phyloP scores from a whole-genome alignment of 306 rosid genomes.

The Begonia fuchsioides region DNA sequence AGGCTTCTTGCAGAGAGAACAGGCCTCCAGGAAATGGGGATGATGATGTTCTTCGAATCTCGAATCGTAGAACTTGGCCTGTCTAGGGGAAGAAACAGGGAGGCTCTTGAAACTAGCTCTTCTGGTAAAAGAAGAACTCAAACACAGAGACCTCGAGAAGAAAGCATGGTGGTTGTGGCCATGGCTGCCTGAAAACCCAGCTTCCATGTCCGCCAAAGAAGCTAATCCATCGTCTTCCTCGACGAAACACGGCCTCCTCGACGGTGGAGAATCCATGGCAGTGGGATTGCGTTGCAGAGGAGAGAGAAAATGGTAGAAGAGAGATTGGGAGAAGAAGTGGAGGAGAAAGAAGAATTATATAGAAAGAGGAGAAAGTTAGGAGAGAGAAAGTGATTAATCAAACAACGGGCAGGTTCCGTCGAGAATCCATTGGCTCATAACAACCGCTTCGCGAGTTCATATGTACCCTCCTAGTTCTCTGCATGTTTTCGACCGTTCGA shows the following conservation, averaged over 20 bases:
- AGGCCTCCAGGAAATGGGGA: conserved; percentile 72
- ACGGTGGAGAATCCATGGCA: conserved; percentile 30
- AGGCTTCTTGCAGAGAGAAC: conserved; percentile 65
- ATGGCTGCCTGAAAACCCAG: conserved; percentile 37
- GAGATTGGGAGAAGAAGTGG: neutral
- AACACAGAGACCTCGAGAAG: conserved; percentile 39
- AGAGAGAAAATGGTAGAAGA: neutral
- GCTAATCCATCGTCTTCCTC: conserved; percentile 43
- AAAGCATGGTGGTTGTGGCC: conserved; percentile 13
- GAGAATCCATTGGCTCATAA: too few species aligned
- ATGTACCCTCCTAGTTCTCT: too few species aligned
- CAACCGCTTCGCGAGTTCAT: too few species aligned
- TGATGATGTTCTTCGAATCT: conserved; percentile 65
- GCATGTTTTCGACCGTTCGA: too few species aligned
- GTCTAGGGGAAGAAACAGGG: conserved; percentile 34
- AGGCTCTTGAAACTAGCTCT: conserved; percentile 19
- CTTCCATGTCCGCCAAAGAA: conserved; percentile 35
- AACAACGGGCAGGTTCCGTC: too few species aligned
- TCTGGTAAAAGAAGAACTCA: neutral
- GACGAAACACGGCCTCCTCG: conserved; percentile 44
- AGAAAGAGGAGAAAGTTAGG: too few species aligned
- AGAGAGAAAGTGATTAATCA: too few species aligned
- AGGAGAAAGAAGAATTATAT: neutral
- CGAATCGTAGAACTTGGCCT: conserved; percentile 49
- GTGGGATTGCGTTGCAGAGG: neutral